Conservation (phyloP, 352 stramenopile genomes). For the Phytophthora melonis region DNA sequence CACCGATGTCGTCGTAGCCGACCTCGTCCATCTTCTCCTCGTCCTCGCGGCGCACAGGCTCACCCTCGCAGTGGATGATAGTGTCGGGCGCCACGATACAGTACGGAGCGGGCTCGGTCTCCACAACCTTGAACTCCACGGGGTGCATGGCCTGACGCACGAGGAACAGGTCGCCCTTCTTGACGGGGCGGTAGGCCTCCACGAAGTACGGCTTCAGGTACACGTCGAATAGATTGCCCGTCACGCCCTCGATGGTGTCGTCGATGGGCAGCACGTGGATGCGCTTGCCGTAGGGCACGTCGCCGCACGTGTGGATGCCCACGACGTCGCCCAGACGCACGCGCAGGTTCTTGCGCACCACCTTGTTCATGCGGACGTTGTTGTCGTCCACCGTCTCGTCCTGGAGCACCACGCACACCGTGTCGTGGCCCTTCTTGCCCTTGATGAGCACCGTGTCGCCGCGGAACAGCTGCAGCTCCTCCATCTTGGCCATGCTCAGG, state of each 20-base stretch:
- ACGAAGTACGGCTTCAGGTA: constrained; percentile 99
- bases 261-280: constrained; percentile 99
- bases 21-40: constrained; percentile 99
- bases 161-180: constrained; percentile 99
- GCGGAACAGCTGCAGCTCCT: constrained; percentile 99
- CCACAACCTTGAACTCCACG: constrained; percentile 99
- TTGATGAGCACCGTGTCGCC: constrained; percentile 99
- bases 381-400: constrained; percentile 98
- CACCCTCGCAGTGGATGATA: constrained; percentile 99
- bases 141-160: constrained; percentile 99
- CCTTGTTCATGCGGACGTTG: constrained; percentile 99
- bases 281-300: constrained; percentile 99
- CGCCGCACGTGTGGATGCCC: constrained; percentile 95
- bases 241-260: constrained; percentile 99
- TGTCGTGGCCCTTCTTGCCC: constrained; percentile 99
- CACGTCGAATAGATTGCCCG: constrained; percentile 99
- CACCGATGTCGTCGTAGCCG: constrained; percentile 99
- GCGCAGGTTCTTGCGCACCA: constrained; percentile 99
- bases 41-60: constrained; percentile 98
- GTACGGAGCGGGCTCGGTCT: constrained; percentile 97
- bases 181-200: constrained; percentile 98
- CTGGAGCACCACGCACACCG: constrained; percentile 97
- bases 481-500: constrained; percentile 96
- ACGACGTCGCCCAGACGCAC: constrained; percentile 98
- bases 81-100: constrained; percentile 99